Conservation (phyloP, 495 filamentous ascomycete genomes). For the Tuber indicum region DNA sequence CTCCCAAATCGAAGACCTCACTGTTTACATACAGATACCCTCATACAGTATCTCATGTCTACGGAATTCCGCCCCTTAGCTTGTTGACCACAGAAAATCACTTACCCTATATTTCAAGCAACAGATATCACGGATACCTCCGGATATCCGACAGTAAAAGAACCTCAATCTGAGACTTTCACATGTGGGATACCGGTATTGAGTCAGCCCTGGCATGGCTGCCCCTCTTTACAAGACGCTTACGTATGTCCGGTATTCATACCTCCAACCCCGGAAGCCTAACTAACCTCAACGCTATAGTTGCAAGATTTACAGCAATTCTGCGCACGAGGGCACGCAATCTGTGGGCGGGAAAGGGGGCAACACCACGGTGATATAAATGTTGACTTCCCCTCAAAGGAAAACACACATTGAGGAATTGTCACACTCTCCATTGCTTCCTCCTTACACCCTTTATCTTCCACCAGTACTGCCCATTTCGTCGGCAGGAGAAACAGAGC, state of each 20-base stretch:
- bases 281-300: background rate
- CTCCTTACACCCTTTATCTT: background rate
- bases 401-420: background rate
- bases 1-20: background rate
- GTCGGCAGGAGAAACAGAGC: background rate
- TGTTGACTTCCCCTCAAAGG: background rate
- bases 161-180: background rate
- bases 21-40: background rate
- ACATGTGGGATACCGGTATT: background rate
- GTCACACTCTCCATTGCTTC: background rate
- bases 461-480: background rate
- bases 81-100: background rate
- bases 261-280: background rate
- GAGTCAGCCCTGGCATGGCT: background rate
- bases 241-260: background rate
- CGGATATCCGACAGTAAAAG: background rate
- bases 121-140: background rate
- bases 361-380: background rate
- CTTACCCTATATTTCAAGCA: too few relatives aligned
- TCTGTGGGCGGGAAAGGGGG: background rate
- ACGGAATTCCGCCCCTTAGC: background rate
- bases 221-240: background rate
- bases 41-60: background rate
- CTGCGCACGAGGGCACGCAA: background rate
- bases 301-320: background rate